Base-by-base conservation (phyloP, 495 filamentous ascomycete genomes). In the Aspergillus cristatus region DNA sequence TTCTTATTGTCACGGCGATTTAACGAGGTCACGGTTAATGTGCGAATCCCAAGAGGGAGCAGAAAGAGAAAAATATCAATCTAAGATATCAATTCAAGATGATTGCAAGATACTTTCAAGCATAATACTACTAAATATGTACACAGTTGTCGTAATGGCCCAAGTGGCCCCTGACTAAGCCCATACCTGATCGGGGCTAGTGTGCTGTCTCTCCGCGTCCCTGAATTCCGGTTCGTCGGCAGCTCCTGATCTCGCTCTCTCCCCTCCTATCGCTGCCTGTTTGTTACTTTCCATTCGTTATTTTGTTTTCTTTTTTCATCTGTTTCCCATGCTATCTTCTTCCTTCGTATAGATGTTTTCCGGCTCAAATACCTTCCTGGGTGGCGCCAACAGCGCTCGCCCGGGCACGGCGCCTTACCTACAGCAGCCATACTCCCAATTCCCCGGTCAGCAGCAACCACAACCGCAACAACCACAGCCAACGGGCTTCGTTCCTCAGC, bases 301-400 rank as follows among this genome's bases (percentile, higher is more conserved):
- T 46, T 32, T 49, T 17, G 36, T 30, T 42, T 54, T 42, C 44
- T 48, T 52, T 46, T 37, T 42, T 43, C 34, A 40, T 42, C 40
- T 47, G 38, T 39, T 47, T 36, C 28, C 38, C 20, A 24, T 24
- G 20, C 28, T 34, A 42, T 51, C 35, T 46, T 24, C 34, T 51
- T 48, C 35, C 15, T 44, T 34, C 36, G 35, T 37, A 51, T 58
- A 65, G n/a, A 94, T 95, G 88, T 95, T 80, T 68, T 89, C 87
- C 29, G 84, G 81, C 54, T 84, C 86, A 41, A 88, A 80, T 68
- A 80, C 84, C 34, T 94, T 79, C 56, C 68, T 91, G 43, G 84
- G 86, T 53, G 79, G 79, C 62, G 75, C 69, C 59, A 84, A 79
- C 60, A 80, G 65, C 63, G 68, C 75, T 56, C 86, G 84, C 43